These are phyloP conservation scores for Euptelea pleiosperma DNA, from an alignment of 164 flowering plant genomes.

Conservation along the genomic window DNA sequence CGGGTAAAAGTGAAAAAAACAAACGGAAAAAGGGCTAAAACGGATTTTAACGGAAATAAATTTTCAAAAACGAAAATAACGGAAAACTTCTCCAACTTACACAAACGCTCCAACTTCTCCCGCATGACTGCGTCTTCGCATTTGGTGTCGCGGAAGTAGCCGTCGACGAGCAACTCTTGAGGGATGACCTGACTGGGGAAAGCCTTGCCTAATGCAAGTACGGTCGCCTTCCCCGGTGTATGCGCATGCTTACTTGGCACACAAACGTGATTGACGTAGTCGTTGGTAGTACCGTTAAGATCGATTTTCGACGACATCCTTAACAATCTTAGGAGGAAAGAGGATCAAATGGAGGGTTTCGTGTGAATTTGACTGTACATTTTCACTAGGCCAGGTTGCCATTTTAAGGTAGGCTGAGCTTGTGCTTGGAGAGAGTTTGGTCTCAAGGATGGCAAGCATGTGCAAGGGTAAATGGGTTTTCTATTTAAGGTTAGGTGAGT, in stretches of 20 bases:
- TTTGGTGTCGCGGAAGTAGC: constrained; percentile 55
- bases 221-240: constrained; percentile 50
- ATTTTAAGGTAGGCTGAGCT: constrained; percentile 3
- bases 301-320: constrained; percentile 30
- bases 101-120: constrained; percentile 63
- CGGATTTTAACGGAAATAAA: background rate
- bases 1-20: too few relatives aligned
- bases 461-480: constrained; percentile 2
- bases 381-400: background rate
- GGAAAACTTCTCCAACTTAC: constrained; percentile 36
- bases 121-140: constrained; percentile 50
- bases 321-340: background rate
- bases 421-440: constrained; percentile 42
- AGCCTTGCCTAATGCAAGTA: constrained; percentile 65
- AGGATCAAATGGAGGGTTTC: background rate
- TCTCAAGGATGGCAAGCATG: constrained; percentile 29
- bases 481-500: constrained; percentile 3
- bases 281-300: constrained; percentile 14
- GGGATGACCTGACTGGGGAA: constrained; percentile 56
- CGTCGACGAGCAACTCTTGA: constrained; percentile 62
- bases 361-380: background rate
- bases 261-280: background rate
- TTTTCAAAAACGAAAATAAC: background rate
- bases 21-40: background rate
- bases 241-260: background rate